Base-by-base conservation (phyloP, 352 stramenopile genomes). In the Phytophthora rubi region DNA sequence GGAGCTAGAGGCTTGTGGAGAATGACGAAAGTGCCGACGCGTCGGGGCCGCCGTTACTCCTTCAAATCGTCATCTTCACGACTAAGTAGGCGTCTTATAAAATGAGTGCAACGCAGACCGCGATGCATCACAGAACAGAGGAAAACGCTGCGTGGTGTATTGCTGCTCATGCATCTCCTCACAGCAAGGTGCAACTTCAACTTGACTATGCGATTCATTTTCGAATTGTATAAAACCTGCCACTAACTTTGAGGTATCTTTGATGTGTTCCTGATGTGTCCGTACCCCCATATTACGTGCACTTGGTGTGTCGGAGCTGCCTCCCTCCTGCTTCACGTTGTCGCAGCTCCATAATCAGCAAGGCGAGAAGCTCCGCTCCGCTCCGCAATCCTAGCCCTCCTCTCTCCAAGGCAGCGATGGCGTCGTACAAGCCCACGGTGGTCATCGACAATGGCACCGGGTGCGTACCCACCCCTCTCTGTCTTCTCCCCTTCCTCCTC, bases 361-460 rank as follows among this genome's bases (percentile, higher is more conserved):
- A 51, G 6, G 66, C 66, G 61, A 71, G 55, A 68, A 70, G 48
- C 64, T 60, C 53, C 39, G 35, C 51, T 30, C 28, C 28, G 28
- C 51, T 30, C 28, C 28, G 28, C 51, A 60, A 67, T 49, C 48
- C 45, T 35, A 7, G 39, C 39, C 7, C 23, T 56, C 51, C 60
- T 21, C 47, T 52, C 48, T 35, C 48, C 48, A 33, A 28, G 42
- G 53, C 54, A 51, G 53, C 45, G 53, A 91, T 92, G 85, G 80
- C 85, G 65, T 85, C 77, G 47, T 85, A 81, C 65, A 98, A 98
- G 74, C 92, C 95, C n/a, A 90, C 95, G 39, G 91, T 98, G 45
- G 96, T 99, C 37, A 98, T 99, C 73, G 96, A 99, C 80, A 98
- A 98, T 91, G 96, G 96, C 70, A 98, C 96, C 7, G 96, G 95